Conservation (phyloP, 1,139 yeast species). For the Geotrichum klebahnii region DNA sequence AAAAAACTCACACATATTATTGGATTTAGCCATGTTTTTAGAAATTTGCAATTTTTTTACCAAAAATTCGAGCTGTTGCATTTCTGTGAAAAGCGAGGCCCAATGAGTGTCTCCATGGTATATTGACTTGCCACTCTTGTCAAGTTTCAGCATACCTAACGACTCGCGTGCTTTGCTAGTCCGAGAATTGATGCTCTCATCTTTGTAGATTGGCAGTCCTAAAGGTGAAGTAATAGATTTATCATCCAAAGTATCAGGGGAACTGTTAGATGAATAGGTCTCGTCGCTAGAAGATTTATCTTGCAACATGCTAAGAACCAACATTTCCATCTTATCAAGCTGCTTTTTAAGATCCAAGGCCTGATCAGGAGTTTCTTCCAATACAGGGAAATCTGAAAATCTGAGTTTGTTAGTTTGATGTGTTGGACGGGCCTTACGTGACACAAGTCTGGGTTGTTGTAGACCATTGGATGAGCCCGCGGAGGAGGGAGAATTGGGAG, state of each 20-base stretch:
- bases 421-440: constrained; percentile 1
- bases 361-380: constrained; percentile 4
- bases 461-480: no score
- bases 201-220: not conserved
- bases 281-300: constrained; percentile 12
- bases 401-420: constrained; percentile 8
- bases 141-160: constrained; percentile 39
- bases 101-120: constrained; percentile 41
- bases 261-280: not conserved
- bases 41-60: not conserved
- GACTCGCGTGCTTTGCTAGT: constrained; percentile 28
- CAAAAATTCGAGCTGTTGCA: constrained; percentile 22
- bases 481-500: no score
- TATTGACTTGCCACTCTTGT: constrained; percentile 35
- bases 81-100: constrained; percentile 36
- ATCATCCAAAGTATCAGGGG: constrained; percentile 8
- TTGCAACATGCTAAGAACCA: constrained; percentile 31
- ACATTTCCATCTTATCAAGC: constrained; percentile 35
- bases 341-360: constrained; percentile 29
- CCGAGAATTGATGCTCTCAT: constrained; percentile 25
- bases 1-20: not conserved
- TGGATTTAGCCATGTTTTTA: not conserved
- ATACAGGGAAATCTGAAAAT: constrained; percentile 8
- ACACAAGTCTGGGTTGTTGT: not conserved
- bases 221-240: constrained; percentile 10